Base-by-base conservation (phyloP, 2,329 filamentous ascomycete genomes). In the Ophiostoma sp. region DNA sequence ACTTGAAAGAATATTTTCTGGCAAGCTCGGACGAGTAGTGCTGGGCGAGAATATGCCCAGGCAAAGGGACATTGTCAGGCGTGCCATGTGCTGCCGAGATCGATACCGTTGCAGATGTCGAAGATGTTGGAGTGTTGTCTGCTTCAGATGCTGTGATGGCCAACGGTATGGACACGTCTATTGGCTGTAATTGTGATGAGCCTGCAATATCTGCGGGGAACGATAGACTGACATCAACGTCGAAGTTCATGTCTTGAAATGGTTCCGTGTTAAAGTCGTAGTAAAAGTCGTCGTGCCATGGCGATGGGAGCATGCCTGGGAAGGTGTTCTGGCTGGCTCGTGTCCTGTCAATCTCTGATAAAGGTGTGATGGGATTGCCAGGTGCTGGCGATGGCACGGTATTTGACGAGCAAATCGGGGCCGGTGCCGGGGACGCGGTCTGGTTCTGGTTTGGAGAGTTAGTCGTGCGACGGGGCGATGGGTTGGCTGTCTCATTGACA, bases 1-100 rank as follows among this genome's bases (percentile, higher is more conserved):
- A 70, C 50, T 70, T 70, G 68, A 70, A 70, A n/a, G 68, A 70
- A 33, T 70, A 70, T 33, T 70, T 70, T 28, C 33, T 42, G 17
- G 68, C 48, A 33, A 70, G 50, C 22, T 70, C 68, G 0, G 68
- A 57, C 3, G 68, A 42, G 36, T 70, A 70, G 19, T 70, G 68
- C 50, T 70, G 68, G 3, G 68, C 68, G 1, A 70, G 68, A 3
- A 70, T 70, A 7, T 70, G 68, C 4, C 68, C 50, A 1, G 68
- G 68, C 0, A 69, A 48, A 11, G 66, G n/a, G 0, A 28, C 5
- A 0, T 25, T 19, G 33, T 59, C 55, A 6, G n/a, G 50, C 5
- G 63, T 68, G 7, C n/a, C 45, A 36, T 22, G 12, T 11, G 66
- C 4, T 3, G 33, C 8, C 4, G 33, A 36, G 33, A 36, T n/a